Evolutionary conservation across 2,329 filamentous ascomycete genomes (phyloP), one percentile per base, ranked within the genome.

Genomic region (Fusarium sp.): DNA sequence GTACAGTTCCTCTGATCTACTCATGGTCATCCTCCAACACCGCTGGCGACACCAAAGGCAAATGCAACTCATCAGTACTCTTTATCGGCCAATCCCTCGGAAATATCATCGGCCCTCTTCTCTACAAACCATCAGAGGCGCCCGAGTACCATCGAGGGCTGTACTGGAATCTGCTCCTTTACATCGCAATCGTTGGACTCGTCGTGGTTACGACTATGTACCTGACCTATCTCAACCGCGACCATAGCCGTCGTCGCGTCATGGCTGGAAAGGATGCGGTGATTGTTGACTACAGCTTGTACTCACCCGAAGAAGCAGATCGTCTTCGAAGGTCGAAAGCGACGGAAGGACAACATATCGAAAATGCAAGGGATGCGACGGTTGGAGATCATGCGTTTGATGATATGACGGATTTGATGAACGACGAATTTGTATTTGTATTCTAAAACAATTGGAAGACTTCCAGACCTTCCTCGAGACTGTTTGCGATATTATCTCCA

Each of bases 1-100:
- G 0, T 11, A 0, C 5, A 68, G 86, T 88, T 4, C 89, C 87
- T 0, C 78, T 90, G 58, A 85, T 89, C 27, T 89, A 88, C 75
- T 85, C 86, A 0, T 89, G 86, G 86, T 85, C 84, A 0, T 85
- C 85, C 0, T 87, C 88, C 55, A 90, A 90, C 70, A 89, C 90
- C 0, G 90, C 84, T 4, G 90, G 90, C 1, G 89, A 92, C 65
- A 92, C 90, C 0, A 92, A 92, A 77, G 86, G 89, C 67, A 92
- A 92, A 75, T 85, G 88, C 4, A 91, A 87, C 0, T 91, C 89
- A 0, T 88, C 84, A 4, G 84, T 89, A 18, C 80, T 91, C 6
- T 90, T 92, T 70, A 83, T 91, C 31, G 89, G 89, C 11, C 86
- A 89, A 71, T 89, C 87, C 55, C 86, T 86, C 3, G 90, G 90